These are phyloP conservation scores for Tremella mesenterica DNA, from an alignment of 768 basidiomycete species.

Conservation along the genomic window DNA sequence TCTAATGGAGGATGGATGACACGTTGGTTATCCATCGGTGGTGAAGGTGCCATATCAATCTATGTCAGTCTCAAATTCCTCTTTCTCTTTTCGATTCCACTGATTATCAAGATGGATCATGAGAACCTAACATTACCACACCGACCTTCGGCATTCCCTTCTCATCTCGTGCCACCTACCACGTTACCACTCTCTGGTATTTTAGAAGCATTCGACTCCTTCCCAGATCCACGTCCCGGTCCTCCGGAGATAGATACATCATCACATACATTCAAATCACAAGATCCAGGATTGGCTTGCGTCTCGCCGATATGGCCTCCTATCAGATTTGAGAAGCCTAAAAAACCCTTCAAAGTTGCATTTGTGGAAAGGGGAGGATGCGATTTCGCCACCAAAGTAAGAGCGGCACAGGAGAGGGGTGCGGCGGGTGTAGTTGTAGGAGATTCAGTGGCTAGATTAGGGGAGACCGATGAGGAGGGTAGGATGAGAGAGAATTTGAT, in stretches of 20 bases:
- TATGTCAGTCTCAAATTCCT: slow-evolving; percentile 16
- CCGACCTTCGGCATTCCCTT: slow-evolving; percentile 40
- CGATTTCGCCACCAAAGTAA: slow-evolving; percentile 79
- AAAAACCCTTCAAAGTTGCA: slow-evolving; percentile 54
- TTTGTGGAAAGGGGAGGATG: slow-evolving; percentile 82
- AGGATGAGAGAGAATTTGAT: slow-evolving; percentile 58
- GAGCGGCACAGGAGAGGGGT: slow-evolving; percentile 60
- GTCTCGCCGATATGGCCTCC: slow-evolving; percentile 20
- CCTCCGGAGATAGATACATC: not conserved
- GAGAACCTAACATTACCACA: slow-evolving; percentile 37
- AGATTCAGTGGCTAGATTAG: slow-evolving; percentile 57
- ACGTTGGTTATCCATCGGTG: slow-evolving; percentile 29
- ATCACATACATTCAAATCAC: not conserved
- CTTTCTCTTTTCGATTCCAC: not conserved
- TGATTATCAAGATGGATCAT: not conserved
- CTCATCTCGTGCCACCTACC: slow-evolving; percentile 6
- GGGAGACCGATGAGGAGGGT: slow-evolving; percentile 38
- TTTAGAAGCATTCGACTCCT: slow-evolving; percentile 12
- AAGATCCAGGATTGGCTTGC: slow-evolving; percentile 10
- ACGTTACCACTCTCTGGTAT: slow-evolving; percentile 26
- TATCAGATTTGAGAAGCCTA: slow-evolving; percentile 2
- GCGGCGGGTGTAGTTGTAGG: slow-evolving; percentile 88
- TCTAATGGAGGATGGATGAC: slow-evolving; percentile 21
- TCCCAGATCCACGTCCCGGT: slow-evolving; percentile 6
- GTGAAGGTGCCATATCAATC: slow-evolving; percentile 29